Conservation (phyloP, 768 basidiomycete species). For the Naematelia encephala region DNA sequence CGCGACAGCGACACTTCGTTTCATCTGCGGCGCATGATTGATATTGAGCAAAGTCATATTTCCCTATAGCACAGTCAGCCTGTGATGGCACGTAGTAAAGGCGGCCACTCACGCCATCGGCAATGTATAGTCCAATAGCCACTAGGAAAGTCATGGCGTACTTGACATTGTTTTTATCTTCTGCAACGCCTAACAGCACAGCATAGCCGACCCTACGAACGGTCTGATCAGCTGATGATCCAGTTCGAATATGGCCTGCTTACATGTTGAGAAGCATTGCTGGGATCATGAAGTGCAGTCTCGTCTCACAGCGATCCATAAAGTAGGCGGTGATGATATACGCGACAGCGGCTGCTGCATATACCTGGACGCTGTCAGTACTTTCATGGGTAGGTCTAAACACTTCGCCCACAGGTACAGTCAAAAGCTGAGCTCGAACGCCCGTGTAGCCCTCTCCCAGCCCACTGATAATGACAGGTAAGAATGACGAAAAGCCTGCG, state of each 20-base stretch:
- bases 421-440: constrained; percentile 18
- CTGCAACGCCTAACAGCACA: background rate
- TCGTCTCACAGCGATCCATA: constrained; percentile 6
- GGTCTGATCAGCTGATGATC: background rate
- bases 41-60: constrained; percentile 1
- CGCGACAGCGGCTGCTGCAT: constrained; percentile 12
- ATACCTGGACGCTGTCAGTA: constrained; percentile 6
- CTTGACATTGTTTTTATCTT: background rate
- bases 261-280: background rate
- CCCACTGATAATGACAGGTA: constrained; percentile 15
- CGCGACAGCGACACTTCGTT: background rate
- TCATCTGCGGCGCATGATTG: constrained; percentile 1
- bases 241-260: background rate
- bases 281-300: constrained; percentile 16
- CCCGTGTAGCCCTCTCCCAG: constrained; percentile 13
- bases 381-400: background rate
- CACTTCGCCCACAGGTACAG: constrained; percentile 7
- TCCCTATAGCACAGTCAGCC: background rate
- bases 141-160: constrained; percentile 2
- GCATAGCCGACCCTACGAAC: background rate
- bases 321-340: constrained; percentile 9
- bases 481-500: constrained; percentile 17
- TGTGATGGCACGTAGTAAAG: too few species aligned
- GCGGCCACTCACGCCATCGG: background rate
- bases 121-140: background rate